Base-by-base conservation (phyloP, 352 stramenopile genomes). In the Phytophthora citricola region DNA sequence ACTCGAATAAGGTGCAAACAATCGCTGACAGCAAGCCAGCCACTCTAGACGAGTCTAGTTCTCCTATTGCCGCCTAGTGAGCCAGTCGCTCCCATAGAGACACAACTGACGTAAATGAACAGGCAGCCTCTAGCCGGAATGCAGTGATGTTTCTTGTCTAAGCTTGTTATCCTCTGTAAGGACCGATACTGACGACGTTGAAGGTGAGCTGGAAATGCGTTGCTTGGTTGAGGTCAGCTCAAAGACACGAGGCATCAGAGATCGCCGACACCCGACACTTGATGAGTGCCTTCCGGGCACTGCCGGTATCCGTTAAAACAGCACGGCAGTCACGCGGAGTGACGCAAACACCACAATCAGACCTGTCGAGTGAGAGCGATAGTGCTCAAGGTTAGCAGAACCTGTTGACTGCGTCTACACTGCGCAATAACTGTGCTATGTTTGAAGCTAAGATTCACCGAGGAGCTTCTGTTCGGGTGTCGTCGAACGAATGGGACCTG, bases 171-270 rank as follows among this genome's bases (percentile, higher is more conserved):
- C 38, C 24, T 2, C 24, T 26, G 24, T 4, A 26, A 26, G 24
- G 24, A 26, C 24, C 24, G 24, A 26, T 53, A 15, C 20, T 46
- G 54, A 47, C 32, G 26, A 47, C 29, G 40, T 66, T 66, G 58
- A 61, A 66, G 49, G 58, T 54, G 40, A n/a, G 40, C 2, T 52
- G 31, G 58, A 66, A 32, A 66, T 43, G 58, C 48, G 15, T 51
- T 65, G 57, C 46, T 49, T 51, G 46, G 46, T 24, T 26, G 2
- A 9, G 4, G 14, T 27, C 15, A 27, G 46, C 12, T 9, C 26
- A 52, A 52, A 52, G 27, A 52, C 26, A 52, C 27, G 26, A 52
- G 46, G 46, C 15, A 26, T 26, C 46, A 38, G 14, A 52, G 26
- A 66, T 59, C 58, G 7, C 39, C 58, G 58, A 66, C 58, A 66